A percentile compares a stretch with the other conserved stretches of the same genome.
Evolutionary conservation across 345 rosid species (phyloP).

Genomic region (Pistacia integerrima): DNA sequence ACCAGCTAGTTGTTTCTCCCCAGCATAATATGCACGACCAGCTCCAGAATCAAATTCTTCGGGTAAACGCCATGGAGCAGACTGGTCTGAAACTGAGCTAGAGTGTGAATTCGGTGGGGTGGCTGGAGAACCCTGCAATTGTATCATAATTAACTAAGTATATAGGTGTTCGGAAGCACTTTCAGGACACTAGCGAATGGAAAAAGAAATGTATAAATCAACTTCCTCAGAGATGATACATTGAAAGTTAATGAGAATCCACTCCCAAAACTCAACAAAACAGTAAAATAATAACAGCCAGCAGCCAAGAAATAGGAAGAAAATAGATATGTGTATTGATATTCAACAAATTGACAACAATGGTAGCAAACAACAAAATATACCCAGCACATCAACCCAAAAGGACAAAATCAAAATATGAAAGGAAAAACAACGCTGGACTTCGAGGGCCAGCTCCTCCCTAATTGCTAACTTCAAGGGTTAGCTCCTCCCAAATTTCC

Average conservation of each 20-base stretch:
- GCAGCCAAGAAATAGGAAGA: no score
- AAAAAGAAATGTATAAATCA: not conserved
- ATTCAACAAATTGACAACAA: no score
- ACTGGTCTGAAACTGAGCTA: conserved; percentile 67
- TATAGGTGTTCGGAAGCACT: not conserved
- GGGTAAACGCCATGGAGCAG: conserved; percentile 49
- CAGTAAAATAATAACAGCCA: no score
- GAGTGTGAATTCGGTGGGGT: conserved; percentile 84
- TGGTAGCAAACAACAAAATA: no score
- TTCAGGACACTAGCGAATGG: not conserved
- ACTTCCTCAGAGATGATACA: not conserved
- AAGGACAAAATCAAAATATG: no score
- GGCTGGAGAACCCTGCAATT: conserved; percentile 69
- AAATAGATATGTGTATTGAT: no score
- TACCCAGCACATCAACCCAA: no score
- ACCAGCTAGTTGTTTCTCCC: conserved; percentile 37
- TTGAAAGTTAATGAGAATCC: not conserved
- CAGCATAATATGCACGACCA: conserved; percentile 38
- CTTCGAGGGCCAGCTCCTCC: no score
- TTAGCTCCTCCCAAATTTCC: no score
- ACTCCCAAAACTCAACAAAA: no score
- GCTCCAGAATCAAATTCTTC: conserved; percentile 70
- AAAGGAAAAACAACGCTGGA: no score
- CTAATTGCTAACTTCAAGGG: no score
- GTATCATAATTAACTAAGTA: conserved; percentile 30